Conservation (phyloP, 768 basidiomycete genomes). For the Suillus decipiens region DNA sequence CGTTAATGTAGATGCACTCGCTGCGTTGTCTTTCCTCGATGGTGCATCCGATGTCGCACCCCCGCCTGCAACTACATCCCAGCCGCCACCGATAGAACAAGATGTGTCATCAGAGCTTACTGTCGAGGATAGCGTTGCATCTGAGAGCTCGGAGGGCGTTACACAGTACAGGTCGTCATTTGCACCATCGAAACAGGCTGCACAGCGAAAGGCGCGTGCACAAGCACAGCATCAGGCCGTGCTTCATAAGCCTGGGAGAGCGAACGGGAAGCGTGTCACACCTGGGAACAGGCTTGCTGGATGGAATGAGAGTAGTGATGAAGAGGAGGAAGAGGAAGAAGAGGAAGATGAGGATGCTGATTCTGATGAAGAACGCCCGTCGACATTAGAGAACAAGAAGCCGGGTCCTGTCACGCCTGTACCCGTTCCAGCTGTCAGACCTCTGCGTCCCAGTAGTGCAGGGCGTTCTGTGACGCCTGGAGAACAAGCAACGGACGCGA, state of each 20-base stretch:
- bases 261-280: conserved; percentile 40
- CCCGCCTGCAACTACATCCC: conserved; percentile 18
- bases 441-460: conserved; percentile 28
- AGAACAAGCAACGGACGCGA: conserved; percentile 34
- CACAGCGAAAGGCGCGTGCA: conserved; percentile 80
- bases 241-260: conserved; percentile 70
- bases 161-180: conserved; percentile 81
- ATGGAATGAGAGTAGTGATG: conserved; percentile 76
- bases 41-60: conserved; percentile 28
- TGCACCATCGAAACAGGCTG: conserved; percentile 80
- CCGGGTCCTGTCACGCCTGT: conserved; percentile 23
- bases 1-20: conserved; percentile 68
- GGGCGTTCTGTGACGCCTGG: conserved; percentile 30
- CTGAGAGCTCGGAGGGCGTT: conserved; percentile 28
- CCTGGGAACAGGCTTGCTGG: conserved; percentile 43
- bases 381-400: conserved; percentile 34
- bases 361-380: conserved; percentile 51
- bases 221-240: conserved; percentile 84
- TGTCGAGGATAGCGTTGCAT: conserved; percentile 22
- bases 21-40: conserved; percentile 76
- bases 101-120: conserved; percentile 37
- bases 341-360: conserved; percentile 67
- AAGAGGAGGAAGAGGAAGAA: conserved; percentile 80
- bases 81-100: conserved; percentile 28
- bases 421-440: conserved; percentile 28